Conservation (phyloP, 805 yeast genomes). For the Soucietia sequanensis region DNA sequence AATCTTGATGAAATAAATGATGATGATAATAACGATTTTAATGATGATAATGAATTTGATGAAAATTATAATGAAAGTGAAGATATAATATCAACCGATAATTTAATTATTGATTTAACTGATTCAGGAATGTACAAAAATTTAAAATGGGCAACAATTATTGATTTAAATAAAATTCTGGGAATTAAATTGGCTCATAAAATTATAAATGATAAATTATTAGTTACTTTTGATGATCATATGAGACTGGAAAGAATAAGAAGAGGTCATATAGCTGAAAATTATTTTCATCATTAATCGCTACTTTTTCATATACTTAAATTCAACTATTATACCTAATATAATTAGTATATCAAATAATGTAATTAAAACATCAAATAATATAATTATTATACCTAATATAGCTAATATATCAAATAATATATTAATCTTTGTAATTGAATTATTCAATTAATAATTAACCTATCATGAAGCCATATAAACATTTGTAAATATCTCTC, state of each 20-base stretch:
- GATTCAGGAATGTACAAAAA: conserved; percentile 46
- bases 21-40: conserved; percentile 4
- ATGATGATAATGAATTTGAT: conserved; percentile 4
- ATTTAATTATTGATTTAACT: conserved; percentile 33
- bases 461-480: too few species aligned
- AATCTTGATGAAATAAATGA: conserved; percentile 6
- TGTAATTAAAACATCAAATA: too few species aligned
- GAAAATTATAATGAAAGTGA: conserved; percentile 1
- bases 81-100: conserved; percentile 3
- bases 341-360: too few species aligned
- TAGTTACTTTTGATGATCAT: conserved; percentile 27
- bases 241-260: conserved; percentile 32
- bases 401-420: too few species aligned
- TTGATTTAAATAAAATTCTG: conserved; percentile 22
- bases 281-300: conserved; percentile 23
- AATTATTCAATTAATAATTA: too few species aligned
- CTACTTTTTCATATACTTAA: conserved; percentile 14
- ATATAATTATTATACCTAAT: too few species aligned
- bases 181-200: conserved; percentile 27
- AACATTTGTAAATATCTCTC: too few species aligned
- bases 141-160: conserved; percentile 37
- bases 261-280: conserved; percentile 45
- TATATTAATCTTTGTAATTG: too few species aligned
- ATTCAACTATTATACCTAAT: neutral
- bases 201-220: conserved; percentile 30